These are phyloP conservation scores for Russula emetica DNA, from an alignment of 768 basidiomycete genomes.

Conservation along the genomic window DNA sequence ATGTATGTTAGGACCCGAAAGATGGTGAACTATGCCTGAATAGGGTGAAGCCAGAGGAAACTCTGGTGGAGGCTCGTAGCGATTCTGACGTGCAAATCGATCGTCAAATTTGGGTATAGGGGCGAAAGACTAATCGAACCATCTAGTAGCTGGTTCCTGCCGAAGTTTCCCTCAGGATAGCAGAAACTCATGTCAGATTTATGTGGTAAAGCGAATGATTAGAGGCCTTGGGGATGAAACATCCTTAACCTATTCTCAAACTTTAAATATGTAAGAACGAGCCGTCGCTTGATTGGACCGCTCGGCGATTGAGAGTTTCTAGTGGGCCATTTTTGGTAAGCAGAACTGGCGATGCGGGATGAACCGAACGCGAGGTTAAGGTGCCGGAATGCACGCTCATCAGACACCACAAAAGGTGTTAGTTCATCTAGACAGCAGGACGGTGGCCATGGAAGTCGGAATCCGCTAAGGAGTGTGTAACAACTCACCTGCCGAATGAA, in stretches of 20 bases:
- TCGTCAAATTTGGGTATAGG: slow-evolving; percentile 94
- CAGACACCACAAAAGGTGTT: slow-evolving; percentile 83
- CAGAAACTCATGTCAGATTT: slow-evolving; percentile 56
- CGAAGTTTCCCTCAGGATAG: slow-evolving; percentile 83
- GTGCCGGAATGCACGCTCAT: slow-evolving; percentile 79
- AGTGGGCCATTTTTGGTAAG: slow-evolving; percentile 73
- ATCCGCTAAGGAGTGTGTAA: too few species aligned
- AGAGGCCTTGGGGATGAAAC: slow-evolving; percentile 40
- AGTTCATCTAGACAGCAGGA: slow-evolving; percentile 87
- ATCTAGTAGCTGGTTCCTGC: slow-evolving; percentile 91
- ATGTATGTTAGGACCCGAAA: slow-evolving; percentile 85
- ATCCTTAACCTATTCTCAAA: slow-evolving; percentile 82
- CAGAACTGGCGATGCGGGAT: slow-evolving; percentile 70
- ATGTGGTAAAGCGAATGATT: slow-evolving; percentile 83
- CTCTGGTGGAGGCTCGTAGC: slow-evolving; percentile 64
- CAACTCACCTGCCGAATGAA: slow-evolving; percentile 46
- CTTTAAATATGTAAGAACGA: slow-evolving; percentile 61
- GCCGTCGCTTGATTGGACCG: slow-evolving; percentile 49
- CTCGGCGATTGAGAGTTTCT: slow-evolving; percentile 58
- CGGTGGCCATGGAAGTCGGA: too few species aligned
- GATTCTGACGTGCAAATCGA: slow-evolving; percentile 96
- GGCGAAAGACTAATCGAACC: slow-evolving; percentile 96
- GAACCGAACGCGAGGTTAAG: slow-evolving; percentile 72
- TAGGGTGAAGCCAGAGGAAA: slow-evolving; percentile 93
- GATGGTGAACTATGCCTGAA: slow-evolving; percentile 88